Conservation (phyloP, 345 rosid species). For the Linum usitatissimum region DNA sequence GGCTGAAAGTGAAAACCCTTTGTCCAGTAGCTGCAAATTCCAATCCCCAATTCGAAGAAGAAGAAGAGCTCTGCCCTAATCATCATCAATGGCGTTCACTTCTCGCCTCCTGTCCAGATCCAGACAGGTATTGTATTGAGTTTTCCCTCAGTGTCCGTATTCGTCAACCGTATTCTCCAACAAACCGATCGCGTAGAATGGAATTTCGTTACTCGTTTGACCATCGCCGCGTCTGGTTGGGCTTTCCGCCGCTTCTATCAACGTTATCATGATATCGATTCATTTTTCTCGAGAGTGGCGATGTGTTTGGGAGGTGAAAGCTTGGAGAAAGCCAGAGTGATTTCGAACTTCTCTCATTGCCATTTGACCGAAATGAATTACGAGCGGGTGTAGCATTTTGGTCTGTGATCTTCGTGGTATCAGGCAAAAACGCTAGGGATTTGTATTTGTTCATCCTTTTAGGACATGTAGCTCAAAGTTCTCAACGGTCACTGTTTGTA, state of each 20-base stretch:
- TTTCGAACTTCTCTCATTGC: background rate
- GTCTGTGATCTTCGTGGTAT: background rate
- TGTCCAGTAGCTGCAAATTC: background rate
- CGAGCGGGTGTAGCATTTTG: background rate
- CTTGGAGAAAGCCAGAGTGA: background rate
- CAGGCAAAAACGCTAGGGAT: background rate
- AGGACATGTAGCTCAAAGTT: too few species aligned
- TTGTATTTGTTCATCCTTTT: background rate
- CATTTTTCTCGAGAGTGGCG: too few species aligned
- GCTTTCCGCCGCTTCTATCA: too few species aligned
- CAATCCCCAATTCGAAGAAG: background rate
- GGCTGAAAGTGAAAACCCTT: background rate
- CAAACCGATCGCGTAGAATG: background rate
- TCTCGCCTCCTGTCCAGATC: constrained; percentile 65
- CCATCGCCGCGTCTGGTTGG: too few species aligned
- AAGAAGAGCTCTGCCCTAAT: constrained; percentile 6
- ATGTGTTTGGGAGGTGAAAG: background rate
- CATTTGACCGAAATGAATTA: background rate
- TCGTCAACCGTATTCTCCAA: background rate
- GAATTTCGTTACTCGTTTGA: background rate
- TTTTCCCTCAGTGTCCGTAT: background rate
- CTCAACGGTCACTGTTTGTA: too few species aligned
- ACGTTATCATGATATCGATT: too few species aligned
- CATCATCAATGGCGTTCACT: constrained; percentile 51
- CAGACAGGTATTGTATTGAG: constrained; percentile 43